Percentiles rank a stretch among this genome's conserved stretches.
These are phyloP conservation scores for Clausena lansium DNA, from an alignment of 345 rosid species.

Conservation along the genomic window DNA sequence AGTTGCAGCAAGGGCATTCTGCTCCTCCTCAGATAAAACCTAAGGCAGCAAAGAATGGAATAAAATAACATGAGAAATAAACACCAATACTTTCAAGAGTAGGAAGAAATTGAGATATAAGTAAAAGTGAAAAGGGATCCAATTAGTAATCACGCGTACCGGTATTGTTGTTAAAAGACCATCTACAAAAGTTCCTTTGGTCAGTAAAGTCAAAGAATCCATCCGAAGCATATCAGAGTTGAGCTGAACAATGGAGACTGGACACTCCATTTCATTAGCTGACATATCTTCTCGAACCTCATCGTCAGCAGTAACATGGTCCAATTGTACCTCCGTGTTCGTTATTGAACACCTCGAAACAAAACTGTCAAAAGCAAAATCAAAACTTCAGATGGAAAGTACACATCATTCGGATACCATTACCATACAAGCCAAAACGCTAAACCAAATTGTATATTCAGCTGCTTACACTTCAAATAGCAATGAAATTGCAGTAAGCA, in stretches of 20 bases:
- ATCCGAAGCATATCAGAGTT: conserved; percentile 53
- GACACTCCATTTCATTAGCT: conserved; percentile 34
- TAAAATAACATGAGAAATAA: neutral
- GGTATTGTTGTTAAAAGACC: conserved; percentile 72
- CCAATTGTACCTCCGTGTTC: conserved; percentile 52
- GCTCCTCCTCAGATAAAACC: conserved; percentile 92
- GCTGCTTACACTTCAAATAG: neutral
- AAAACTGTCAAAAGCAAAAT: conserved; percentile 38
- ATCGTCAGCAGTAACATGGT: conserved; percentile 45
- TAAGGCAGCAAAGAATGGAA: conserved; percentile 24
- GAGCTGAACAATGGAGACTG: conserved; percentile 66
- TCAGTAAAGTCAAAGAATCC: conserved; percentile 63
- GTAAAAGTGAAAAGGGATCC: neutral
- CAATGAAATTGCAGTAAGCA: neutral
- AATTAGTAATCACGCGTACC: conserved; percentile 36
- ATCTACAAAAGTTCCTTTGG: conserved; percentile 58
- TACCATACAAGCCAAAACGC: neutral
- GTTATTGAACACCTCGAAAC: conserved; percentile 57
- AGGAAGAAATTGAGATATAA: neutral
- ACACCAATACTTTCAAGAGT: neutral
- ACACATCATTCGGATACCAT: neutral
- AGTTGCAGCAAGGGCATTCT: conserved; percentile 81
- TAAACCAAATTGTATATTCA: neutral
- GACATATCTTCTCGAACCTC: conserved; percentile 43
- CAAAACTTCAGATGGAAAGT: neutral